Evolutionary conservation across 2,329 filamentous ascomycete genomes (phyloP).

Genomic region (Ceratocystis huliohia): DNA sequence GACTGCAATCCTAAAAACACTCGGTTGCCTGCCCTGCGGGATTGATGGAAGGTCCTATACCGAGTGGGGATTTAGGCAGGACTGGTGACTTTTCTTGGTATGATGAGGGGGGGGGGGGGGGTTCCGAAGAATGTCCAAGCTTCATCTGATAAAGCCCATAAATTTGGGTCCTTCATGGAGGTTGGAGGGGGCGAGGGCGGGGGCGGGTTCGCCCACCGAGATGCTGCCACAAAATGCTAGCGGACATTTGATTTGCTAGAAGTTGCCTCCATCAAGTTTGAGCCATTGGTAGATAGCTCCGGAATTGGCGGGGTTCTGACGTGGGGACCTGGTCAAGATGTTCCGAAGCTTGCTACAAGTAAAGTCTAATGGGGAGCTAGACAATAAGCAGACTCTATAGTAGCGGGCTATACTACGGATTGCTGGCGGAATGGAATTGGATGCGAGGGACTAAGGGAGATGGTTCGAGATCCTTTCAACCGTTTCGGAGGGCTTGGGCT

Average conservation of each 20-base stretch:
- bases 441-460: not conserved
- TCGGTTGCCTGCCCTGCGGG: constrained; percentile 42
- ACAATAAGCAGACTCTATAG: constrained; percentile 15
- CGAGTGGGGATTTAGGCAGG: constrained; percentile 44
- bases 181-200: constrained; percentile 44
- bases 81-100: constrained; percentile 50
- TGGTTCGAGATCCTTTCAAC: not conserved
- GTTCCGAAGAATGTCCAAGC: constrained; percentile 36
- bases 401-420: not conserved
- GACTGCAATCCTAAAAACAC: constrained; percentile 32
- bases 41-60: constrained; percentile 44
- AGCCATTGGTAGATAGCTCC: constrained; percentile 42
- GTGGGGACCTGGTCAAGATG: constrained; percentile 62
- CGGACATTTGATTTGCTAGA: constrained; percentile 61
- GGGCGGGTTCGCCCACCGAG: constrained; percentile 54
- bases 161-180: constrained; percentile 43
- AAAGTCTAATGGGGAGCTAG: constrained; percentile 24
- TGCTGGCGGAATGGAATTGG: not conserved
- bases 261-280: constrained; percentile 50
- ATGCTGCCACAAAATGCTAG: constrained; percentile 45
- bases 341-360: constrained; percentile 33
- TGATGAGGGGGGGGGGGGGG: constrained; percentile 35
- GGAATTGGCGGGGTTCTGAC: constrained; percentile 59
- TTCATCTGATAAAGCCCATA: constrained; percentile 46
- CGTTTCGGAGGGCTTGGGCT: not conserved